phyloP scores from a whole-genome alignment of 345 rosid species.

The Corymbia maculata region DNA sequence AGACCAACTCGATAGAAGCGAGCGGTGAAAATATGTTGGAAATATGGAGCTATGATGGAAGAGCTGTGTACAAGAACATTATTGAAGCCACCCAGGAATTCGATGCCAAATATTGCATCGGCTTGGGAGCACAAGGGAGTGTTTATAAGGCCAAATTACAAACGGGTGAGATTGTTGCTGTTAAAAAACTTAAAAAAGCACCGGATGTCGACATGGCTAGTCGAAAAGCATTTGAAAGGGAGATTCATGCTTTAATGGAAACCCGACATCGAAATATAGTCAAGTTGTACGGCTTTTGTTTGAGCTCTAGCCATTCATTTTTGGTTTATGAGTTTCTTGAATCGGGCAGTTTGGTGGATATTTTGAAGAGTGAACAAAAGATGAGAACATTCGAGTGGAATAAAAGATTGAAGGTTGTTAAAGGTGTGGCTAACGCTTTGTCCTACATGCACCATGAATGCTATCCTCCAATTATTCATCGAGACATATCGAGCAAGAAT shows the following conservation, averaged over 20 bases:
- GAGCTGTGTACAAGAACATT: conserved; percentile 1
- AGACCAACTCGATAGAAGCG: not conserved
- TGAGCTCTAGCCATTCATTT: no score
- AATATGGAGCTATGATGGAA: not conserved
- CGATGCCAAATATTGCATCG: conserved; percentile 2
- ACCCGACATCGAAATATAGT: not conserved
- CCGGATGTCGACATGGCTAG: not conserved
- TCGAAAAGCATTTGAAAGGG: conserved; percentile 6
- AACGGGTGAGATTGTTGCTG: conserved; percentile 3
- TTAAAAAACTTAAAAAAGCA: not conserved
- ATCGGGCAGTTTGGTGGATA: no score
- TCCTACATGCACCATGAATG: not conserved
- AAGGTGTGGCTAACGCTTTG: not conserved
- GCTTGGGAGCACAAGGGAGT: conserved; percentile 7
- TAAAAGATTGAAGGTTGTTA: not conserved
- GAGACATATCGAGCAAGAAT: not conserved
- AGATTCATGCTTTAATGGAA: not conserved
- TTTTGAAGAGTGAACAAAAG: not conserved
- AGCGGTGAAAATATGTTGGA: not conserved
- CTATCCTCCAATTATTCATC: not conserved
- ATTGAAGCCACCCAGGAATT: conserved; percentile 10
- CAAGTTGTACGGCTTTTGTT: accelerated
- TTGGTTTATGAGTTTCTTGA: no score
- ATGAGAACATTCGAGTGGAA: conserved; percentile 12
- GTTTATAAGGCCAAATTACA: conserved; percentile 11